A percentile compares a stretch with the other conserved stretches of the same genome.
These are phyloP conservation scores for Lonicera japonica DNA, from an alignment of 129 eudicot species.

Conservation along the genomic window DNA sequence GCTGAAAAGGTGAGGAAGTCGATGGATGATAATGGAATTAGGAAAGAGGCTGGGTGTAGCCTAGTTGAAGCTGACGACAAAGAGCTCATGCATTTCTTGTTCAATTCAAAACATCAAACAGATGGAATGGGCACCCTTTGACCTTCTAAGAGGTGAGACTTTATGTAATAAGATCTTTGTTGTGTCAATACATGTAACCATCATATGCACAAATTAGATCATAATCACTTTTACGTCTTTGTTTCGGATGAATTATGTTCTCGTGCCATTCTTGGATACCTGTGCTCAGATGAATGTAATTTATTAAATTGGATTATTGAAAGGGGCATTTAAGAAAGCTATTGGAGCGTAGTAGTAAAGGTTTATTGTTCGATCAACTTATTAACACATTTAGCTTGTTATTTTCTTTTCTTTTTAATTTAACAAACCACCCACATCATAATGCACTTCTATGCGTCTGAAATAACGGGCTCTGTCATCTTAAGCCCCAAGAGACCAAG, in stretches of 20 bases:
- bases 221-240: background rate
- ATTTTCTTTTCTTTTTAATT: too few species aligned
- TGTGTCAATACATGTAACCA: background rate
- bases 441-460: too few species aligned
- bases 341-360: too few species aligned
- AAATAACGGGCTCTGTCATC: too few species aligned
- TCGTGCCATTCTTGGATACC: background rate
- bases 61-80: conserved; percentile 39
- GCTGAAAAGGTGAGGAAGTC: conserved; percentile 52
- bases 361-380: background rate
- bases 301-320: background rate
- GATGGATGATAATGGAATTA: conserved; percentile 71
- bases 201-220: background rate
- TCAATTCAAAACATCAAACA: conserved; percentile 21
- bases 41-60: conserved; percentile 64
- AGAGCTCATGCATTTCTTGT: conserved; percentile 32
- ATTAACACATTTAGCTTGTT: background rate
- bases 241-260: background rate
- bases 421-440: too few species aligned
- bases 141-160: background rate
- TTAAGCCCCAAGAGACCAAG: too few species aligned
- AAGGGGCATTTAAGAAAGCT: too few species aligned
- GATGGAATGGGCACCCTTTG: conserved; percentile 3
- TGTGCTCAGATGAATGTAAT: background rate
- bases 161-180: background rate